phyloP scores from a whole-genome alignment of 2,329 filamentous ascomycete genomes.

The Blastomyces silverae region DNA sequence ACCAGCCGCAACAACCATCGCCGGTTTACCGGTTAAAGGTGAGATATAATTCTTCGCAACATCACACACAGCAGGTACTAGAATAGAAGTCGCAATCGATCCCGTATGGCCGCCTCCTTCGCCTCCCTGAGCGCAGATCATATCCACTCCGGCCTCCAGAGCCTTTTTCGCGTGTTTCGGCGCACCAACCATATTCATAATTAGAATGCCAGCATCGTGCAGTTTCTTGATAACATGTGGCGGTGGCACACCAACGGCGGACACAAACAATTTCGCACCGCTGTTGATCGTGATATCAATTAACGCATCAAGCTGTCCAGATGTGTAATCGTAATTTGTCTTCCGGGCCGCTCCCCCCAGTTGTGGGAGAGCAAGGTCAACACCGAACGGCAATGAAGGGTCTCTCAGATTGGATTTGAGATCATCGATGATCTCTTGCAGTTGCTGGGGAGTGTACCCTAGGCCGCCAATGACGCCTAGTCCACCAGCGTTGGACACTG shows the following conservation, averaged over 20 bases:
- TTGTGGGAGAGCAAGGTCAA: conserved; percentile 88
- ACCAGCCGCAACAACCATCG: conserved; percentile 79
- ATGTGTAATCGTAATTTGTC: conserved; percentile 93
- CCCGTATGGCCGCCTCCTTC: conserved; percentile 95
- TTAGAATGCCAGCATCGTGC: conserved; percentile 67
- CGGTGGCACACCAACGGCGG: conserved; percentile 82
- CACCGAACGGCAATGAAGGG: conserved; percentile 71
- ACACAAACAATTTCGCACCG: conserved; percentile 75
- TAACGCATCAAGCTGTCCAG: conserved; percentile 77
- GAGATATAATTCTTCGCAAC: conserved; percentile 67
- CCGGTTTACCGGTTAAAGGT: conserved; percentile 59
- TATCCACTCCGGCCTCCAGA: conserved; percentile 74
- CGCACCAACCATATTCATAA: conserved; percentile 97
- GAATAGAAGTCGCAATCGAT: conserved; percentile 72
- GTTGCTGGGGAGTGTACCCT: conserved; percentile 64
- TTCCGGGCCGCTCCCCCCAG: conserved; percentile 73
- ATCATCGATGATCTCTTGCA: conserved; percentile 74
- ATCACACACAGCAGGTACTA: conserved; percentile 81
- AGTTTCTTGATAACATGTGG: conserved; percentile 63
- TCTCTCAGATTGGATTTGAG: conserved; percentile 67
- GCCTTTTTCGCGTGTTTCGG: conserved; percentile 87
- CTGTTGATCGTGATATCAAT: conserved; percentile 78
- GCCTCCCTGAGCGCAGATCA: conserved; percentile 83
- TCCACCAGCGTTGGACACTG: conserved; percentile 81
- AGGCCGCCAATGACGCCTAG: conserved; percentile 57